Conservation (phyloP, 1,284 basidiomycete genomes). For the Sanguinoderma infundibulare region DNA sequence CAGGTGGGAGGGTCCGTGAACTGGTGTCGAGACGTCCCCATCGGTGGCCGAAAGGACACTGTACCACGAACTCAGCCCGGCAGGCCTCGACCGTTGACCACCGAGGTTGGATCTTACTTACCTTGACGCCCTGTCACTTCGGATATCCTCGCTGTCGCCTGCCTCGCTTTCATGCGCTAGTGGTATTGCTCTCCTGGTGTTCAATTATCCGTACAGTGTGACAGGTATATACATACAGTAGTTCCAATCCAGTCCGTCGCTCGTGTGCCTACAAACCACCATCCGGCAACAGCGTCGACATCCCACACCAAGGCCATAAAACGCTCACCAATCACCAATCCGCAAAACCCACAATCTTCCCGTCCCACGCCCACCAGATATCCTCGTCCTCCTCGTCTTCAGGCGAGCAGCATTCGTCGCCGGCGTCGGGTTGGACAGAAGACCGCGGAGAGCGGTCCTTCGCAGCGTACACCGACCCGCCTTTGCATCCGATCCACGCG, state of each 20-base stretch:
- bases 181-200: too few relatives aligned
- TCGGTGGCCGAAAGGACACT: too few relatives aligned
- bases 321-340: conserved; percentile 53
- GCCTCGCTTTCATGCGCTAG: too few relatives aligned
- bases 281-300: neutral
- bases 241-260: too few relatives aligned
- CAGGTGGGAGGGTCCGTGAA: too few relatives aligned
- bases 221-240: neutral
- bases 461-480: conserved; percentile 17
- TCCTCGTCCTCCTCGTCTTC: conserved; percentile 64
- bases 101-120: too few relatives aligned
- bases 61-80: too few relatives aligned
- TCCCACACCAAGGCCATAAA: neutral
- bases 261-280: neutral
- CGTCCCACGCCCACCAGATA: conserved; percentile 85
- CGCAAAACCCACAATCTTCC: conserved; percentile 68
- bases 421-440: neutral
- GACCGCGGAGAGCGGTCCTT: conserved; percentile 10
- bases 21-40: too few relatives aligned
- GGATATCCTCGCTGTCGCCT: too few relatives aligned
- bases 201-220: neutral
- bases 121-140: too few relatives aligned
- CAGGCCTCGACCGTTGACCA: too few relatives aligned
- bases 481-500: conserved; percentile 54
- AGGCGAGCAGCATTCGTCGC: neutral